Evolutionary conservation across 352 stramenopile genomes (phyloP).

Genomic region (Phytophthora ramorum): DNA sequence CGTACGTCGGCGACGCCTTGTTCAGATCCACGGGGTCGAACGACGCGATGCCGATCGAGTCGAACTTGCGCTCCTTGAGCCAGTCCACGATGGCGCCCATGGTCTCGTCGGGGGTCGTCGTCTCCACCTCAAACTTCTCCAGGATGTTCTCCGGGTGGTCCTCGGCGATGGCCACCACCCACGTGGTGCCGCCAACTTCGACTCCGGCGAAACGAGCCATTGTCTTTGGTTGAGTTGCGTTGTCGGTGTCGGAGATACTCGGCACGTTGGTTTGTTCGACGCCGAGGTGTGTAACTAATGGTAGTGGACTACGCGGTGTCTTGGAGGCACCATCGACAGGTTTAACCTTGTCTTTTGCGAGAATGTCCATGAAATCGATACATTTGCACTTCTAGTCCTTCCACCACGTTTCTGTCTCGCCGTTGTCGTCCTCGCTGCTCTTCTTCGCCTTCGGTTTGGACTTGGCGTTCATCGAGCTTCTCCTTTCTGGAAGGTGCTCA

Average conservation of each 20-base stretch:
- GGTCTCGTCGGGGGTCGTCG: slow-evolving; percentile 88
- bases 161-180: slow-evolving; percentile 92
- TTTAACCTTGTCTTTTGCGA: no score
- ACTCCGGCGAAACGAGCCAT: slow-evolving; percentile 63
- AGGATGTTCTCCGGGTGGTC: slow-evolving; percentile 91
- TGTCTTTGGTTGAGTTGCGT: neutral
- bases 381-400: slow-evolving; percentile 77
- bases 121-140: slow-evolving; percentile 82
- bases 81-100: slow-evolving; percentile 79
- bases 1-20: slow-evolving; percentile 84
- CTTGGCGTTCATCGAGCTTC: slow-evolving; percentile 11
- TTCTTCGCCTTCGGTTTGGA: slow-evolving; percentile 16
- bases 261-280: no score
- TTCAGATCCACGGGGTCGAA: slow-evolving; percentile 95
- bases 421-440: slow-evolving; percentile 1
- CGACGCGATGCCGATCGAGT: slow-evolving; percentile 92
- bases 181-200: slow-evolving; percentile 96
- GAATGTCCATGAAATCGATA: slow-evolving; percentile 41
- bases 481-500: slow-evolving; percentile 39
- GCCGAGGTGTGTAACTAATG: no score
- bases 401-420: slow-evolving; percentile 64
- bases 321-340: no score
- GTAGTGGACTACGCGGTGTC: no score
- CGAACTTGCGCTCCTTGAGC: slow-evolving; percentile 84
- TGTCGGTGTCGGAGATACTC: no score